These are phyloP conservation scores for Kockiozyma suomiensis DNA, from an alignment of 805 yeast species.

Conservation along the genomic window DNA sequence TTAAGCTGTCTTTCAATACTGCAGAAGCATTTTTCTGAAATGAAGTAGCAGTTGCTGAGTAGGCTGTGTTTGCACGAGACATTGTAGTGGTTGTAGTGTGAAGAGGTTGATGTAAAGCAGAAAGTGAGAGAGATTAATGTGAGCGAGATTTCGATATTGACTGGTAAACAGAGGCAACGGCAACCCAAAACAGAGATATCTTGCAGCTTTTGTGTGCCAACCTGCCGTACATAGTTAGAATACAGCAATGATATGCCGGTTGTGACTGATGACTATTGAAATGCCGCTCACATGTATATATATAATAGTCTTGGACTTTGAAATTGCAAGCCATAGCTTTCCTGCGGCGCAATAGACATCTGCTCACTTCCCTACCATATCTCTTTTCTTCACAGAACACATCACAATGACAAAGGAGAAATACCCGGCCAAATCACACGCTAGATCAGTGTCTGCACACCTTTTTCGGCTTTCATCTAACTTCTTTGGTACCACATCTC, in stretches of 20 bases:
- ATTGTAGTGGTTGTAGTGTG: too few relatives aligned
- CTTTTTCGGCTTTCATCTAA: constrained; percentile 4
- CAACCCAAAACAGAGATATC: neutral
- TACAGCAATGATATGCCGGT: too few relatives aligned
- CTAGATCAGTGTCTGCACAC: constrained; percentile 38
- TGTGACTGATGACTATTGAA: too few relatives aligned
- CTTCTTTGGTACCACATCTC: constrained; percentile 34
- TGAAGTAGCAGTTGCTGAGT: neutral
- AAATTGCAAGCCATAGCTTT: too few relatives aligned
- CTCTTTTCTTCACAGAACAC: neutral
- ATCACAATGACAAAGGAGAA: constrained; percentile 43
- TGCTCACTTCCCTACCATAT: neutral
- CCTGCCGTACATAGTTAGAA: too few relatives aligned
- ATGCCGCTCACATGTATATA: too few relatives aligned
- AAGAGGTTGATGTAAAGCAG: neutral
- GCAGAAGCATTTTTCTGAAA: neutral
- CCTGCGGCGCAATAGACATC: constrained; percentile 1
- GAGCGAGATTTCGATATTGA: neutral
- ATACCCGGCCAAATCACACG: constrained; percentile 79
- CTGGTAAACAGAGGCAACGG: neutral
- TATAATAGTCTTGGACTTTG: too few relatives aligned
- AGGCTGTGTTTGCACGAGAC: too few relatives aligned
- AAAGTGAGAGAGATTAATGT: too few relatives aligned
- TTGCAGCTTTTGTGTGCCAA: too few relatives aligned
- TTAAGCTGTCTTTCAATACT: neutral